Conservation (phyloP, 495 filamentous ascomycete species). For the Penicillium arizonense region DNA sequence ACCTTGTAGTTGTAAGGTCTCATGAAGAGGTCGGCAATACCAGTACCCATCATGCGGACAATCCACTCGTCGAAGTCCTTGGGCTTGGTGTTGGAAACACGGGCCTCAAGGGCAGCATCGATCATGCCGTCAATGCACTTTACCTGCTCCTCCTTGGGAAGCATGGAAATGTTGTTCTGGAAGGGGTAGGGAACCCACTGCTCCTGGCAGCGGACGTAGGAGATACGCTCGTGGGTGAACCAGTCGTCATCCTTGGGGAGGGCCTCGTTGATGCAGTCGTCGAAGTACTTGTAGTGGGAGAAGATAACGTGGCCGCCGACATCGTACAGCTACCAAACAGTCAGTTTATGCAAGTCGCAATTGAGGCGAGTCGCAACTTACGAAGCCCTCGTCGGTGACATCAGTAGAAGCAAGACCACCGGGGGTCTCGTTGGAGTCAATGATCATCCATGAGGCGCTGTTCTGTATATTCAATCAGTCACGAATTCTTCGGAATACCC, state of each 20-base stretch:
- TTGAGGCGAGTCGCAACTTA: slow-evolving; percentile 52
- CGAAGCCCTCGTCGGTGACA: slow-evolving; percentile 93
- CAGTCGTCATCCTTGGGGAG: slow-evolving; percentile 91
- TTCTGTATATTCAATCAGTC: slow-evolving; percentile 50
- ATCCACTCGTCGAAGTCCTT: slow-evolving; percentile 99
- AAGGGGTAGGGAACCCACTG: slow-evolving; percentile 98
- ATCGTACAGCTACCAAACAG: slow-evolving; percentile 78
- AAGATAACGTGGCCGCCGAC: slow-evolving; percentile 99
- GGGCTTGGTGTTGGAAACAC: slow-evolving; percentile 85
- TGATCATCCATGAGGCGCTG: slow-evolving; percentile 91
- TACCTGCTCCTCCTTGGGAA: slow-evolving; percentile 96
- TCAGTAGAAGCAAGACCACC: slow-evolving; percentile 97
- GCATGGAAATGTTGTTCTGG: slow-evolving; percentile 99
- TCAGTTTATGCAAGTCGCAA: slow-evolving; percentile 11
- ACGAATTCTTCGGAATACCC: slow-evolving; percentile 14
- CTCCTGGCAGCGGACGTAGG: slow-evolving; percentile 94
- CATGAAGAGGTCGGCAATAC: slow-evolving; percentile 97
- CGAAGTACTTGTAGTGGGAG: slow-evolving; percentile 99
- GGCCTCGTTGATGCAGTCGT: slow-evolving; percentile 96
- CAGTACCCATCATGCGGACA: slow-evolving; percentile 82
- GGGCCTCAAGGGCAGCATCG: slow-evolving; percentile 83
- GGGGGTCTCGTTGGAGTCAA: slow-evolving; percentile 89
- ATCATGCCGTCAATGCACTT: slow-evolving; percentile 96
- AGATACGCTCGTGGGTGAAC: slow-evolving; percentile 97
- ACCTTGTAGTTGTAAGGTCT: slow-evolving; percentile 99